These are phyloP conservation scores for Rhazya stricta DNA, from an alignment of 257 asterid species.

Conservation along the genomic window DNA sequence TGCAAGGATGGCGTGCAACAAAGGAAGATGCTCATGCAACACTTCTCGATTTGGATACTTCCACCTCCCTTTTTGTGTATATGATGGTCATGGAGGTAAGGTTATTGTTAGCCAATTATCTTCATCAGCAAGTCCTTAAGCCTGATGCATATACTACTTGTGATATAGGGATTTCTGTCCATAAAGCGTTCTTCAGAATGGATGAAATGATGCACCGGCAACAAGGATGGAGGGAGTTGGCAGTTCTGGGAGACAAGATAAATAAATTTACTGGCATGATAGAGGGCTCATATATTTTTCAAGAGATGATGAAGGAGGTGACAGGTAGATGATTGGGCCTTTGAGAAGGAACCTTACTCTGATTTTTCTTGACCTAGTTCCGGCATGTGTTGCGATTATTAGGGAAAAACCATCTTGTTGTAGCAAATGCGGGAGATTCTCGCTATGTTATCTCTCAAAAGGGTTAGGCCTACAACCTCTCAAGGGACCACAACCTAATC, in stretches of 20 bases:
- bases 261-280: slow-evolving; percentile 88
- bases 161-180: slow-evolving; percentile 78
- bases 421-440: slow-evolving; percentile 97
- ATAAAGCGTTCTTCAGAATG: slow-evolving; percentile 89
- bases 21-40: slow-evolving; percentile 99
- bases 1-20: slow-evolving; percentile 99
- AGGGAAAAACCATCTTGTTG: slow-evolving; percentile 72
- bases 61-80: slow-evolving; percentile 91
- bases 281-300: slow-evolving; percentile 97
- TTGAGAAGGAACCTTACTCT: slow-evolving; percentile 98
- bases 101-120: slow-evolving; percentile 95
- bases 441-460: slow-evolving; percentile 94
- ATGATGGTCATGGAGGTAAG: slow-evolving; percentile 97
- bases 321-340: slow-evolving; percentile 90
- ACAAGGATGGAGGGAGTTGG: slow-evolving; percentile 97
- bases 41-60: slow-evolving; percentile 59
- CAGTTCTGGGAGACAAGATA: slow-evolving; percentile 81
- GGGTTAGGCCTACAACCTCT: slow-evolving; percentile 96
- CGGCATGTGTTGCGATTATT: slow-evolving; percentile 87
- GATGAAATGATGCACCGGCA: slow-evolving; percentile 99
- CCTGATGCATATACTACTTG: slow-evolving; percentile 77
- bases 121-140: slow-evolving; percentile 90
- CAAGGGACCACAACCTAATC: slow-evolving; percentile 95
- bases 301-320: slow-evolving; percentile 55
- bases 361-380: slow-evolving; percentile 93